Percentiles rank a stretch among this genome's conserved stretches.
phyloP scores from a whole-genome alignment of 2,329 filamentous ascomycete species.

The Monilinia aucupariae region DNA sequence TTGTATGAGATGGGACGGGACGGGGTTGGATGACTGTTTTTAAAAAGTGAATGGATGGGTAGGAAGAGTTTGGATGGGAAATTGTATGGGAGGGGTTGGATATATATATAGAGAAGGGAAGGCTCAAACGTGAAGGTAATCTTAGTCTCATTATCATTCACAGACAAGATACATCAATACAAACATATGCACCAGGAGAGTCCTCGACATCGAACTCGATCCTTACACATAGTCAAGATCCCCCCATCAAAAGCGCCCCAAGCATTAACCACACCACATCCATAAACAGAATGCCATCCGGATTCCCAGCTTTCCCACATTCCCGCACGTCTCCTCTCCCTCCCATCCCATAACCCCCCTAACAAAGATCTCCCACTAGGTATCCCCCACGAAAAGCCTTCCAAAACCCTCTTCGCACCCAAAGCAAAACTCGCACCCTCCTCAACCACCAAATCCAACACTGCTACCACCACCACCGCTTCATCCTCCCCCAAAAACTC shows the following conservation, averaged over 20 bases:
- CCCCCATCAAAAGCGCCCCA: not conserved
- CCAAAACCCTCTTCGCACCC: constrained; percentile 27
- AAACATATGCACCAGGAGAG: not conserved
- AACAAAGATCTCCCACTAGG: constrained; percentile 13
- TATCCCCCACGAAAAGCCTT: constrained; percentile 26
- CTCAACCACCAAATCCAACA: constrained; percentile 20
- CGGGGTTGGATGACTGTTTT: not conserved
- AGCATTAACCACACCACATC: not conserved
- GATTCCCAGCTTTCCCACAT: constrained; percentile 20
- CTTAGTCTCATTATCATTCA: not conserved
- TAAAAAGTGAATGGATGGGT: not conserved
- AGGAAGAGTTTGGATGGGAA: not conserved
- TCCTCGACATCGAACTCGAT: not conserved
- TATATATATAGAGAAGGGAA: constrained; percentile 6
- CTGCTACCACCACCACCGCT: not conserved
- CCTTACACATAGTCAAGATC: not conserved
- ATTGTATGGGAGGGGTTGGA: not conserved
- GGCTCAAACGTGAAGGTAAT: not conserved
- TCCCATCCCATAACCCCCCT: not conserved
- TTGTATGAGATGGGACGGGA: not conserved
- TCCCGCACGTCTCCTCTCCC: not conserved
- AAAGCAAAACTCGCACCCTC: not conserved
- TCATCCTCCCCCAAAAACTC: not conserved
- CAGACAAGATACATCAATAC: not conserved
- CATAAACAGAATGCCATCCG: constrained; percentile 10